Percentiles rank a stretch among this genome's conserved stretches.
Evolutionary conservation across 148 eudicot genomes (phyloP).

Genomic region (Nepenthes gracilis): DNA sequence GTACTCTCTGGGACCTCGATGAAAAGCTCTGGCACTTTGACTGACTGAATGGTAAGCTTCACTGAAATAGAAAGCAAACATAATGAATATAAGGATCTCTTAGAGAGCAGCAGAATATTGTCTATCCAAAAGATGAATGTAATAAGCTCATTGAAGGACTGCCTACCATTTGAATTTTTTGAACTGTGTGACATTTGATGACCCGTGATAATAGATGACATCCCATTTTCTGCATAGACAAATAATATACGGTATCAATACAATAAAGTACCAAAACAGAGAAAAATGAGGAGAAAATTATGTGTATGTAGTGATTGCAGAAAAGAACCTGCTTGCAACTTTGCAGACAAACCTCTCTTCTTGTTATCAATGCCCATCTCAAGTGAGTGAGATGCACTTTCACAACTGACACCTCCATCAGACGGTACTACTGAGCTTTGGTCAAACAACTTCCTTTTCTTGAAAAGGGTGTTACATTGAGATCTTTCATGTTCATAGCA

Average conservation of each 20-base stretch:
- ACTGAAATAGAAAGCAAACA: constrained; percentile 36
- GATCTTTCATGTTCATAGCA: constrained; percentile 39
- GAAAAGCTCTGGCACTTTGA: constrained; percentile 86
- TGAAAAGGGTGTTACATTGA: constrained; percentile 44
- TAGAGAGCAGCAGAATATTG: neutral
- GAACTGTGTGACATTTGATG: constrained; percentile 34
- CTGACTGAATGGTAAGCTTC: constrained; percentile 83
- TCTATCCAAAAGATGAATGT: neutral
- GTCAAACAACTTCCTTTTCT: constrained; percentile 60
- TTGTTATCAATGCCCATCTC: constrained; percentile 33
- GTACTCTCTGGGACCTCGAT: constrained; percentile 86
- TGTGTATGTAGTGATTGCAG: neutral
- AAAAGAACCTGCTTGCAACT: constrained; percentile 40
- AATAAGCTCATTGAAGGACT: neutral
- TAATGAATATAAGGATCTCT: constrained; percentile 14
- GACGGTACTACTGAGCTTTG: constrained; percentile 33
- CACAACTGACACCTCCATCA: constrained; percentile 66
- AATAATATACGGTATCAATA: neutral
- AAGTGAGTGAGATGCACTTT: constrained; percentile 72
- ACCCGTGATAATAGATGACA: constrained; percentile 29
- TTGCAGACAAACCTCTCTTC: constrained; percentile 26
- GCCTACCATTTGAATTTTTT: constrained; percentile 50
- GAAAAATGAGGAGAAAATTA: neutral
- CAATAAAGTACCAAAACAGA: neutral
- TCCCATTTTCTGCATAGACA: constrained; percentile 32